Evolutionary conservation across 1,284 basidiomycete genomes (phyloP), one percentile per base, ranked within the genome.

Genomic region (Ceratorhiza oryzae-sativae): DNA sequence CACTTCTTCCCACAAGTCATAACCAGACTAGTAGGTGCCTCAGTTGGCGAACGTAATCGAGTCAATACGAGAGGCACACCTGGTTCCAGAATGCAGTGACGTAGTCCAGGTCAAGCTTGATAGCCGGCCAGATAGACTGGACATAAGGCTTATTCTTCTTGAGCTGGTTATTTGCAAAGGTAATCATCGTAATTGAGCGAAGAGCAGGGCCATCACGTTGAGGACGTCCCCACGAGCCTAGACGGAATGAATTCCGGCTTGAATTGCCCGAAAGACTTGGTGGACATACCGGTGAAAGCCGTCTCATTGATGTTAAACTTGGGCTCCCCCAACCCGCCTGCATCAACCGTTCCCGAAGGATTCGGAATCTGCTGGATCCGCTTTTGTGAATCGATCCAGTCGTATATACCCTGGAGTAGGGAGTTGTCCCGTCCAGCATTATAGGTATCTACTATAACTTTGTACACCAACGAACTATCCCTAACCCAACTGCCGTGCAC

Each of bases 1-100:
- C 30, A 88, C 78, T 77, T 90, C 88, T 76, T 90, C 88, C 88
- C 88, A 90, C 2, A 89, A 81, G 76, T 89, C 88, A 76, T 87
- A 89, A 1, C 84, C 73, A n/a, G 36, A 49, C 48, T 58, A 41
- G 15, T 5, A n/a, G 15, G 8, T 23, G 20, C 20, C 20, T 55
- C 27, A 36, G 42, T 71, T 25, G 32, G 27, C 12, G n/a, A n/a
- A 36, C 34, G 13, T 25, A 12, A 4, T 20, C 36, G 12, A 51
- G 18, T n/a, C n/a, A 45, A 18, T 45, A 18, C 10, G 9, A 12
- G 30, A 12, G 30, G 51, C 61, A 12, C 13, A 70, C 65, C 46
- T 68, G 51, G 49, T 74, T 75, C 75, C 75, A 76, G 55, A 74
- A 73, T 20, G 51, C 30, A 23, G 73, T 65, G 6, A 76, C 75